Base-by-base conservation (phyloP, 73 alveolate species). In the Stentor roeselii region DNA sequence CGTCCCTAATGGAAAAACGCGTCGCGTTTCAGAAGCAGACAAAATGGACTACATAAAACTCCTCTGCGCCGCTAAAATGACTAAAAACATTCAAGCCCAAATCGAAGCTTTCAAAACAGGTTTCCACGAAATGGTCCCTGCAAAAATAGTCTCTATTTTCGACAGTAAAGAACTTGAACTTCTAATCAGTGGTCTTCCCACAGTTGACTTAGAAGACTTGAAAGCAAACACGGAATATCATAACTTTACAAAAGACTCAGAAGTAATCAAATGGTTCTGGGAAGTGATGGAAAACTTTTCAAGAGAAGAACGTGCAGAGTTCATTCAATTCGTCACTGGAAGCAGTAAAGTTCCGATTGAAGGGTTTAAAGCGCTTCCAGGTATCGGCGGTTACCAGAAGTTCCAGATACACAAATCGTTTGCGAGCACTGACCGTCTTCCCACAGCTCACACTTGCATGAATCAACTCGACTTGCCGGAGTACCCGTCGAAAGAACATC, bases 311-410 rank as follows among this genome's bases (percentile, higher is more conserved):
- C 88, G 97, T 77, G 99, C 99, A 3, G 84, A 95, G 87, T 96
- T 96, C 93, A 87, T 97, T 59, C 95, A 96, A 67, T 97, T 97
- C 87, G 99, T 97, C 1, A 94, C 98, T 14, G 93, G 93, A n/a
- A 90, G 99, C 39, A 99, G 99, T 36, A 95, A 95, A 77, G 99
- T 98, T 36, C 99, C 99, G 21, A 88, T 98, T 50, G 99, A 97
- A 60, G 99, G 99, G 78, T 98, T 98, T 85, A 93, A 91, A 86
- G 98, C 95, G 27, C 83, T 97, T 75, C 94, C 88, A 78, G 99
- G 99, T 39, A 97, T 97, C 95, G 86, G 98, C 15, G 99, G 99
- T 38, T 96, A 96, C 37, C 95, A 95, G 92, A 95, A 94, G 86
- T 94, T 97, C 95, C 92, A 92, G 41, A 85, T 97, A 36, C 93